Base-by-base conservation (phyloP, 176 grass and related monocot species). In the Triticum turgidum region DNA sequence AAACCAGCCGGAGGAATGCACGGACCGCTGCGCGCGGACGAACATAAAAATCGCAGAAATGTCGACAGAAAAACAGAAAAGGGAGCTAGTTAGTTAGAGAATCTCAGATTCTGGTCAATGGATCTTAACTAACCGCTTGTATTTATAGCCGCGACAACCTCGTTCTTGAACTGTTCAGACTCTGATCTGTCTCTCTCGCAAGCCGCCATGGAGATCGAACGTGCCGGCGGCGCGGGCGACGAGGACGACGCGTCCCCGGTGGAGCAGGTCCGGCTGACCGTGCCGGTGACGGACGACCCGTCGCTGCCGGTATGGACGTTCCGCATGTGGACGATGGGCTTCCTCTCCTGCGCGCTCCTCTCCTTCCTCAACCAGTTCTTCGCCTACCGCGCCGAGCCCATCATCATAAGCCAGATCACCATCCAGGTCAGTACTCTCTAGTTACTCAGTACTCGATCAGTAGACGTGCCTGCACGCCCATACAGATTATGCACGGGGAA, bases 361-460 rank as follows among this genome's bases (percentile, higher is more conserved):
- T 86, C 83, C 37, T 93, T 96, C 94, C 56, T 96, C 34, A 92
- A 96, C 94, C 91, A 92, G 87, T 96, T 96, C 87, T 96, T 96
- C 89, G 61, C 91, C 13, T 96, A 88, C 91, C 91, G 91, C 41
- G 88, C 69, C 1, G 87, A 96, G 85, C 94, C 94, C 52, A 80
- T 96, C 89, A 18, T 80, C 78, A 89, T 93, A 79, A 89, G 87
- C 9, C 89, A 92, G 85, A 93, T 96, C 89, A 81, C 83, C 22
- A 86, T 89, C 47, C 92, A 91, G 92, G 83, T 90, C 80, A 29
- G 59, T 42, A 11, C 6, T 6, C 45, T 49, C 47, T 51, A 51
- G 12, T 14, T 15, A 51, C 47, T 51, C 47, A 5, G 41, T 11
- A 44, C 41, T 44, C 11, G 9, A 10, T 44, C 42, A 44, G 14